Conservation (phyloP, 495 filamentous ascomycete genomes). For the Xylona heveae region DNA sequence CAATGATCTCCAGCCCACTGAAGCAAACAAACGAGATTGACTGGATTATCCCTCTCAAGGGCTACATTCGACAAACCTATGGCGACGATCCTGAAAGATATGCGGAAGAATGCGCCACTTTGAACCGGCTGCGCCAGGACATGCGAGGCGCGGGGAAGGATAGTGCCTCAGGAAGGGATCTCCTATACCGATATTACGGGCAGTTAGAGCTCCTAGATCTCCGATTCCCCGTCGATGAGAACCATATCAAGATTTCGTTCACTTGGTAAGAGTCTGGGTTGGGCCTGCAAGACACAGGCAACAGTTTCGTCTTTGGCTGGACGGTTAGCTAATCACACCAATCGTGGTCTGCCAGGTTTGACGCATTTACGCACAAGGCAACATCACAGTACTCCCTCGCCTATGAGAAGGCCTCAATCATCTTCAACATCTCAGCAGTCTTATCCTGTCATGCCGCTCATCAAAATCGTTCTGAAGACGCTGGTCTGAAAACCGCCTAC, state of each 20-base stretch:
- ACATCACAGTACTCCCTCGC: conserved; percentile 92
- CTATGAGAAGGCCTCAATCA: conserved; percentile 96
- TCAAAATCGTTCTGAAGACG: conserved; percentile 78
- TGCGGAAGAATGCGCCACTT: conserved; percentile 77
- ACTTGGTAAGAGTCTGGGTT: conserved; percentile 55
- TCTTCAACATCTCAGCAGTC: conserved; percentile 98
- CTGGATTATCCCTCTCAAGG: conserved; percentile 86
- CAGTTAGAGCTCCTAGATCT: conserved; percentile 89
- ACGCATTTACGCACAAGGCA: conserved; percentile 92
- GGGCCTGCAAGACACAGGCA: background rate
- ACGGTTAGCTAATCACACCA: too few species aligned
- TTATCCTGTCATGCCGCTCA: conserved; percentile 88
- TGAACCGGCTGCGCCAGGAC: conserved; percentile 94
- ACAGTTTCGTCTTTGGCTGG: background rate
- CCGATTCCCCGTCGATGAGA: conserved; percentile 91
- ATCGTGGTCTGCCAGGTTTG: conserved; percentile 51
- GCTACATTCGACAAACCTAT: conserved; percentile 81
- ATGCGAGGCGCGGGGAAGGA: conserved; percentile 97
- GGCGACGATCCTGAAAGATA: conserved; percentile 94
- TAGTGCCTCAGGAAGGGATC: conserved; percentile 78
- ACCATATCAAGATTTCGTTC: conserved; percentile 96
- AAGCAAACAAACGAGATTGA: conserved; percentile 99
- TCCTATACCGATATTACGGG: conserved; percentile 93
- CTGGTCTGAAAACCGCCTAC: conserved; percentile 86
- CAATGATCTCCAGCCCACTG: conserved; percentile 81